Base-by-base conservation (phyloP, 345 rosid species). In the Gossypium mustelinum region DNA sequence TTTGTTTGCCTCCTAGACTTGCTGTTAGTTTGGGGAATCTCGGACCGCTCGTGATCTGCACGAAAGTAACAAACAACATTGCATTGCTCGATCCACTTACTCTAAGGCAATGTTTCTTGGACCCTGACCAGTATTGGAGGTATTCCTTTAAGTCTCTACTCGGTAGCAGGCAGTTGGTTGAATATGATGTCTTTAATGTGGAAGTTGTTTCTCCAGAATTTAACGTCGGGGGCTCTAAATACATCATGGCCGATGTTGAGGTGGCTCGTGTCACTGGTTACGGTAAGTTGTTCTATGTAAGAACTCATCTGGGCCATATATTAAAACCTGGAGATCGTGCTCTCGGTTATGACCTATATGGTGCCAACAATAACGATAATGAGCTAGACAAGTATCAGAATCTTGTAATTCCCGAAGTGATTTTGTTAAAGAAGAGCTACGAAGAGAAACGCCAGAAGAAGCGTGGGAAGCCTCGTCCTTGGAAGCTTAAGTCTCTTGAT, bases 21-120 rank as follows among this genome's bases (percentile, higher is more conserved):
- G 80, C 87, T 41, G 62, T 59, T 13, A 79, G 86, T 44, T 77
- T 88, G 56, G 92, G 92, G 18, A 88, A 84, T 80, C 76, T 84
- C 18, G 93, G 90, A 50, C 90, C 89, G 12, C 86, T 88, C 27
- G 90, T 88, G 50, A 78, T 88, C 20, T 88, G 89, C 81, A 85
- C 86, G 0, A 89, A 85, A 58, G 87, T 89, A 29, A 85, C 90
- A 11, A 85, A 84, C 70, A 87, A 72, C 73, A 89, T 85, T 25
- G 76, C 89, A 52, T 68, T 89, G 8, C 79, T 89, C 47, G 90
- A 89, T 83, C 89, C 90, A 1, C 60, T 72, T 41, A 84, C 87
- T 4, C 16, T 85, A 18, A 82, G 90, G 80, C 80, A 83, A 13
- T 84, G 86, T 22, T 84, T 75, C 65, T 75, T 89, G 83, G 89